Base-by-base conservation (phyloP, 805 yeast species). In the Jamesozyma piceae region DNA sequence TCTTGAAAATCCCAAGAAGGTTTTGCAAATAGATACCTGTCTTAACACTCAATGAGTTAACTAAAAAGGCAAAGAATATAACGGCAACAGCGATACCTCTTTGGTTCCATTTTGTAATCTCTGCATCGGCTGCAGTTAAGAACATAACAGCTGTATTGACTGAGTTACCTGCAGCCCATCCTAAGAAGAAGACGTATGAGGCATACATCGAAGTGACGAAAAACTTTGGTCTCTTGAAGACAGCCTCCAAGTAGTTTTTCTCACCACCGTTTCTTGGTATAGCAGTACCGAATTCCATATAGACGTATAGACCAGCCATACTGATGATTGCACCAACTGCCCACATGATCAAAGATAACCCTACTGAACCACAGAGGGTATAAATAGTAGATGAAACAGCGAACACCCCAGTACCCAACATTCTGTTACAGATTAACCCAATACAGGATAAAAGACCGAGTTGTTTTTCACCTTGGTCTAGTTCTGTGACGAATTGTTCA, bases 111-210 rank as follows among this genome's bases (percentile, higher is more conserved):
- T 78, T 73, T 11, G 82, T 77, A 8, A 75, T 71, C 46, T 77
- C 81, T 15, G 67, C 71, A 33, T 76, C 80, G 5, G 89, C 88
- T 10, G 94, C 95, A 33, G 74, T 75, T 46, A 84, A 68, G 46
- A 85, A 70, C 64, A 82, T 84, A 55, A 80, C 82, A 26, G 94
- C 94, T 49, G 82, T 82, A 29, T 82, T 85, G 39, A 82, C 77
- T 18, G 89, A 80, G 61, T 83, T 82, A 60, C 89, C 85, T 10
- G 92, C 78, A 19, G 95, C 89, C 86, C 89, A 85, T 30, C 92
- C 92, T 38, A 85, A 67, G 53, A 82, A 72, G 54, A 85, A 78
- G 15, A 79, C 78, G 55, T 82, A 81, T 2, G 88, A 68, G 0
- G 86, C 88, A 49, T 75, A 78, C 67, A 75, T 68, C 17, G 73